phyloP scores from a whole-genome alignment of 2,329 filamentous ascomycete genomes.

The Leptographium wingfieldii region DNA sequence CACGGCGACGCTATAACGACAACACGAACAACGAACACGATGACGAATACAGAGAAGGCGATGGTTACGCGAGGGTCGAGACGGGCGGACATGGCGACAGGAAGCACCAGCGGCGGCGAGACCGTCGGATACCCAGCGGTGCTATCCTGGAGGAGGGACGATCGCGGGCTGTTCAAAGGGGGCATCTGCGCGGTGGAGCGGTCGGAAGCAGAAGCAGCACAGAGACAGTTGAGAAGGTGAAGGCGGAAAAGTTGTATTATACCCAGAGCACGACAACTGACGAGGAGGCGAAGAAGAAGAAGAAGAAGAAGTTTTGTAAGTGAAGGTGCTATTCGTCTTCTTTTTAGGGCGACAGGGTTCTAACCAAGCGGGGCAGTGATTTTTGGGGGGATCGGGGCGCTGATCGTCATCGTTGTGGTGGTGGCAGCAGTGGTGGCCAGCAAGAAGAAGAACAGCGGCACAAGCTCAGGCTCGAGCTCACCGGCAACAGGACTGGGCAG shows the following conservation, averaged over 20 bases:
- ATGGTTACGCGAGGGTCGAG: slow-evolving; percentile 9
- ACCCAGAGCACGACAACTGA: slow-evolving; percentile 21
- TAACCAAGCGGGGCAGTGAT: slow-evolving; percentile 26
- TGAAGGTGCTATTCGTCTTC: slow-evolving; percentile 7
- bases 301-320: slow-evolving; percentile 53
- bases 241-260: slow-evolving; percentile 28
- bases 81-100: slow-evolving; percentile 6
- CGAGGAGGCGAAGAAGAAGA: slow-evolving; percentile 23
- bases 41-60: neutral
- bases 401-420: slow-evolving; percentile 56
- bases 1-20: neutral
- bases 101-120: slow-evolving; percentile 7
- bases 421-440: slow-evolving; percentile 54
- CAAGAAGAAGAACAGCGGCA: slow-evolving; percentile 34
- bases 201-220: slow-evolving; percentile 36
- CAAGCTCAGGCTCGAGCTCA: slow-evolving; percentile 14
- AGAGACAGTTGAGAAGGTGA: slow-evolving; percentile 37
- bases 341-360: neutral
- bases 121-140: slow-evolving; percentile 56
- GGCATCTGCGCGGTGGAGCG: slow-evolving; percentile 26
- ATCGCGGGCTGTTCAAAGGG: slow-evolving; percentile 11
- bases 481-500: slow-evolving; percentile 32
- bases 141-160: slow-evolving; percentile 56
- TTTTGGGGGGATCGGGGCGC: slow-evolving; percentile 38
- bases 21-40: neutral